Evolutionary conservation across 2,329 filamentous ascomycete species (phyloP).

Genomic region (Talaromyces albobiverticillius): DNA sequence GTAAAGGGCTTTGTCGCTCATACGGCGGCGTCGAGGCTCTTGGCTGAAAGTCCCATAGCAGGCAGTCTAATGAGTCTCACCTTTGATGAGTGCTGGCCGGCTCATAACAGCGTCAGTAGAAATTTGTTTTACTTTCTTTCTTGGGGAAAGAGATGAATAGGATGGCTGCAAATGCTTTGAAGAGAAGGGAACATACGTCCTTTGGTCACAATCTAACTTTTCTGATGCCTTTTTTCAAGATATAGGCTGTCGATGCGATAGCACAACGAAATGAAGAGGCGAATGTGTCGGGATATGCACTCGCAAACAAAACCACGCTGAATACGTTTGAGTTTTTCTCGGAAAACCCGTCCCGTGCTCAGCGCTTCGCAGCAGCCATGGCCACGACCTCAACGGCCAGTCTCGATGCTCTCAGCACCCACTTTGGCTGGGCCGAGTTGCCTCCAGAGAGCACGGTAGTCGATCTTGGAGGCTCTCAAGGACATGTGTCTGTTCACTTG

Average conservation of each 20-base stretch:
- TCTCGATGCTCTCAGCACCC: neutral
- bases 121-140: no score
- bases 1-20: slow-evolving; percentile 8
- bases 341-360: slow-evolving; percentile 5
- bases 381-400: neutral
- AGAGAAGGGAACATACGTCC: neutral
- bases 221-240: no score
- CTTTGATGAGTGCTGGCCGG: slow-evolving; percentile 15
- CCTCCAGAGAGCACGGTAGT: neutral
- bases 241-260: slow-evolving; percentile 14
- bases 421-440: neutral
- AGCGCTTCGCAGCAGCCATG: slow-evolving; percentile 11
- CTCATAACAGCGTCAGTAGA: slow-evolving; percentile 11
- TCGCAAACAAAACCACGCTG: slow-evolving; percentile 12
- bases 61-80: slow-evolving; percentile 9
- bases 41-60: slow-evolving; percentile 2
- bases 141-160: no score
- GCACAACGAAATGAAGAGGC: slow-evolving; percentile 2
- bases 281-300: slow-evolving; percentile 11
- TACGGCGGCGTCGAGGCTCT: slow-evolving; percentile 5
- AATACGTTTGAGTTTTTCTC: slow-evolving; percentile 13
- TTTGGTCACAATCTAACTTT: no score
- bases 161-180: neutral
- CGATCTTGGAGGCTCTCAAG: slow-evolving; percentile 51
- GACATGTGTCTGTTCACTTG: slow-evolving; percentile 55